Conservation (phyloP, 2,329 filamentous ascomycete species). For the Ophiostoma ulmi region DNA sequence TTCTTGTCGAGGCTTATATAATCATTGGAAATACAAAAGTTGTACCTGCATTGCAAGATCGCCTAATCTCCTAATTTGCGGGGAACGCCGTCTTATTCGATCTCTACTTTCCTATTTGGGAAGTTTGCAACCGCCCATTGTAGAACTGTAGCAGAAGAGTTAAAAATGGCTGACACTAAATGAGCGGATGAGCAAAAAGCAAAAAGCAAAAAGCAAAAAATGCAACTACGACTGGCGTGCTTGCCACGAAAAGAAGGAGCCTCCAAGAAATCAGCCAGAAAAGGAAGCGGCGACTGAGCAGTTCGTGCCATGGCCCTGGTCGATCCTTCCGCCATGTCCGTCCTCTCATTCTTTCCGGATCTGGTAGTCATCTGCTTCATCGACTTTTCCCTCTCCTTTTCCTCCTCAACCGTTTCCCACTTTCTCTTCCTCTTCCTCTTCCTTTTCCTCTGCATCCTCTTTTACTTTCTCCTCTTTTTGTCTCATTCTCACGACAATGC, state of each 20-base stretch:
- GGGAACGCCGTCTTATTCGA: not conserved
- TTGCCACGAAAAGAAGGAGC: not conserved
- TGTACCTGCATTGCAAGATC: not conserved
- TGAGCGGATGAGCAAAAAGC: too few relatives aligned
- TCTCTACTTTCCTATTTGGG: conserved; percentile 21
- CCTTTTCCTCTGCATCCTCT: too few relatives aligned
- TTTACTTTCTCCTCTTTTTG: not conserved
- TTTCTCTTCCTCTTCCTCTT: not conserved
- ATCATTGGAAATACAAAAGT: too few relatives aligned
- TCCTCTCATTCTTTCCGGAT: not conserved
- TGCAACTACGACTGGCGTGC: not conserved
- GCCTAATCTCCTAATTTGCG: not conserved
- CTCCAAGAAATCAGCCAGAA: not conserved
- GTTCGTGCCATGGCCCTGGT: not conserved
- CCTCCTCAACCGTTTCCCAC: not conserved
- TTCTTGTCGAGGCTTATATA: too few relatives aligned
- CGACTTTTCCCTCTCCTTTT: not conserved
- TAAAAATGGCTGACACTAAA: not conserved
- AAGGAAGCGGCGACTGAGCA: not conserved
- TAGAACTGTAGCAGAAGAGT: not conserved
- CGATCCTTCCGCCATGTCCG: not conserved
- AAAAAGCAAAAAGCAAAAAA: not conserved
- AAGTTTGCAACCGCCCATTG: conserved; percentile 12
- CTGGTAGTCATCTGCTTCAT: not conserved
- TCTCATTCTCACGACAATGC: not conserved